Evolutionary conservation across 1,139 yeast species (phyloP), one percentile per base, ranked within the genome.

Genomic region (Nakaseomyces nivariensis): DNA sequence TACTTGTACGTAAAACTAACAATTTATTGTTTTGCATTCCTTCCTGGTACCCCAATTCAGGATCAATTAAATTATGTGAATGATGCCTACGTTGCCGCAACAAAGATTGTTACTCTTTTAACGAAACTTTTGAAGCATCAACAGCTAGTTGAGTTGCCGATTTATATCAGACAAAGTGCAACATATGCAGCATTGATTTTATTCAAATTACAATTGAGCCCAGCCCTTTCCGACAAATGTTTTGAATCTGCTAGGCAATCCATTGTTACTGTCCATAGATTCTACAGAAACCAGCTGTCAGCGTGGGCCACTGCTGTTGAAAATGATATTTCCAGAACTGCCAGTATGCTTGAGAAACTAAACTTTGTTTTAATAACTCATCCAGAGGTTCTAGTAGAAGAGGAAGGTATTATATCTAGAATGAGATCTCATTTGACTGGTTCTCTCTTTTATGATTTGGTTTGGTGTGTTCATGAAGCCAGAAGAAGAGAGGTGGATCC

Each of bases 381-480:
- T 60, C 96, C 97, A 0, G 92, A 88, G 52, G 73, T 90, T 11
- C 84, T 87, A 60, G 75, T 79, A 1, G 78, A 78, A 48, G 72
- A 77, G 5, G 79, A 78, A 27, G 89, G 94, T 17, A 85, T 90
- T 33, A 85, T 90, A 46, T 78, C 87, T 1, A 74, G 94, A 51
- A 90, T 89, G 95, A 76, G 97, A 60, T 86, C 96, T 0, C 97
- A 90, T 68, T 72, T 90, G 59, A 86, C 96, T 0, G 96, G 95
- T 0, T 88, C 96, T 0, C 69, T 90, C 50, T 90, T 90, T 61
- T 90, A 90, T 64, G 97, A 90, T 67, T 74, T 90, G 51, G 92
- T 90, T 22, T 89, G 96, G 92, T 86, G 95, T 63, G 86, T 90
- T 47, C 97, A 90, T 66, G 97, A 90, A 63, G 96, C 96, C 0